Percentiles rank a stretch among this genome's conserved stretches.
Evolutionary conservation across 768 basidiomycete genomes (phyloP).

Genomic region (Serendipita vermifera): DNA sequence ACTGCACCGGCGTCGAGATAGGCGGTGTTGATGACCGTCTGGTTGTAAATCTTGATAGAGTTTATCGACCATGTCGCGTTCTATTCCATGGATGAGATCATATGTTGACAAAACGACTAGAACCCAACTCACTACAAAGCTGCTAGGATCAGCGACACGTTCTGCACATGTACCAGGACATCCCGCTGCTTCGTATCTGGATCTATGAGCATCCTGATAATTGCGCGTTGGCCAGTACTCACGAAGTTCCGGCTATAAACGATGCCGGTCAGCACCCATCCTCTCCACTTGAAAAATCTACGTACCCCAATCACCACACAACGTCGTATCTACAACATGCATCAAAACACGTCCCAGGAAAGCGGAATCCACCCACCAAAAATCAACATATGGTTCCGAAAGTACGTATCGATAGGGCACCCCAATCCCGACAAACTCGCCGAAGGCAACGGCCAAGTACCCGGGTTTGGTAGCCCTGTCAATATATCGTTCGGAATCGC

Average conservation of each 20-base stretch:
- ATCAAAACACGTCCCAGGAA: neutral
- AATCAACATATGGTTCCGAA: conserved; percentile 57
- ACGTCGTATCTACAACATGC: neutral
- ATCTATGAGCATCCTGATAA: too few species aligned
- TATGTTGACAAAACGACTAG: neutral
- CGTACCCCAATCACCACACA: conserved; percentile 22
- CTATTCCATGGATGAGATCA: conserved; percentile 25
- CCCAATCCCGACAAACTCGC: conserved; percentile 40
- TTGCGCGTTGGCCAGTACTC: conserved; percentile 24
- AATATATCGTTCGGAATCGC: conserved; percentile 57
- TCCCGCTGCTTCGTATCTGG: conserved; percentile 18
- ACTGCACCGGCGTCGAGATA: conserved; percentile 4
- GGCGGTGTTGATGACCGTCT: conserved; percentile 21
- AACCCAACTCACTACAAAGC: conserved; percentile 52
- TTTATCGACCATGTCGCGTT: conserved; percentile 77
- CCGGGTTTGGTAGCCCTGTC: conserved; percentile 48
- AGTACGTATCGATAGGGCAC: conserved; percentile 48
- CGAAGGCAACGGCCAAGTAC: conserved; percentile 54
- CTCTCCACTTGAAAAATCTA: too few species aligned
- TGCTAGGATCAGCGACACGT: conserved; percentile 49
- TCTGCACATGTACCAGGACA: conserved; percentile 68
- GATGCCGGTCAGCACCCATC: too few species aligned
- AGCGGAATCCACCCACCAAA: conserved; percentile 43
- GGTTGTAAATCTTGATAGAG: conserved; percentile 58
- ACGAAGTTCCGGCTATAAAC: conserved; percentile 44